Conservation (phyloP, 768 basidiomycete species). For the Phylloporus arenicola region DNA sequence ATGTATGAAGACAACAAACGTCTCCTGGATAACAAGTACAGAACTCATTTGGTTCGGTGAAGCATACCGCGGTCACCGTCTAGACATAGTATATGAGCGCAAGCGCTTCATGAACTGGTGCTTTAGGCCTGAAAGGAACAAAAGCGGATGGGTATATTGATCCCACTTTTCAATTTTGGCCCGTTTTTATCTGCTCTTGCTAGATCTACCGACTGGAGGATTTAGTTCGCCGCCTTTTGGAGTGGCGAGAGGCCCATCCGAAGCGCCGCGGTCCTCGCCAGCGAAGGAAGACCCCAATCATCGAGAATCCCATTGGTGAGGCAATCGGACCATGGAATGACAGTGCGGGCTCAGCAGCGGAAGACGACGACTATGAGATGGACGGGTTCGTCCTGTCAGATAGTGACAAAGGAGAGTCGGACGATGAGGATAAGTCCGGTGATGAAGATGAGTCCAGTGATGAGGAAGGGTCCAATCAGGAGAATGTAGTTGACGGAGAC, state of each 20-base stretch:
- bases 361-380: constrained; percentile 2
- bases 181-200: neutral
- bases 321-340: constrained; percentile 15
- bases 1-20: constrained; percentile 12
- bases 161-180: neutral
- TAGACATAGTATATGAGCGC: constrained; percentile 12
- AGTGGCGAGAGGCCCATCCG: constrained; percentile 9
- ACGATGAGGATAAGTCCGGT: neutral
- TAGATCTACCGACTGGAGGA: constrained; percentile 10
- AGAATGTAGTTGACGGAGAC: neutral
- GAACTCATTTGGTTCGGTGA: constrained; percentile 18
- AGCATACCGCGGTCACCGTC: constrained; percentile 11
- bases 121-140: neutral
- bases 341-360: constrained; percentile 5
- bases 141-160: constrained; percentile 4
- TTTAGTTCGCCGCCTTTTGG: constrained; percentile 6
- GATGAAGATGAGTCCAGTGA: neutral
- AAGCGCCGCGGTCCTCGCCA: constrained; percentile 2
- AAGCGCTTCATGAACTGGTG: constrained; percentile 11
- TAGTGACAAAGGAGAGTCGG: neutral
- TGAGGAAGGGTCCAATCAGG: neutral
- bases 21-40: constrained; percentile 12
- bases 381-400: constrained; percentile 10
- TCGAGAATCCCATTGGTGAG: constrained; percentile 14
- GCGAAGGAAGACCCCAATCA: neutral